These are phyloP conservation scores for Amyloporia xantha DNA, from an alignment of 768 basidiomycete species.

Conservation along the genomic window DNA sequence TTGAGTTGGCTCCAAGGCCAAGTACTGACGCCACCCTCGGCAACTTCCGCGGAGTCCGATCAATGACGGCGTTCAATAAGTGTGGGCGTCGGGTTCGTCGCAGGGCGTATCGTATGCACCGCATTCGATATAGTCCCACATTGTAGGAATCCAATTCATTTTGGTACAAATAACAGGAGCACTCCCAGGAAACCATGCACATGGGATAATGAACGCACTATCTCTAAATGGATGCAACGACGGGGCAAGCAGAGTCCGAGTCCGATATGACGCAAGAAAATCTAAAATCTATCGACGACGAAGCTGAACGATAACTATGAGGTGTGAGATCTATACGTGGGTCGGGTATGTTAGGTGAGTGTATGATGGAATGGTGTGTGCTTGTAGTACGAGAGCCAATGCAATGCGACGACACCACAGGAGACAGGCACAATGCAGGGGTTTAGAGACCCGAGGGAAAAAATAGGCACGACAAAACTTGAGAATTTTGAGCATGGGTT, in stretches of 20 bases:
- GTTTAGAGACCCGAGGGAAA: not conserved
- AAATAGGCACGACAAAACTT: not conserved
- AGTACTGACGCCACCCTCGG: no score
- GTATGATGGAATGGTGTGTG: not conserved
- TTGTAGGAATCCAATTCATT: no score
- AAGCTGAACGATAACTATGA: not conserved
- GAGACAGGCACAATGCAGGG: not conserved
- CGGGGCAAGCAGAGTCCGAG: no score
- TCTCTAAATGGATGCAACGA: not conserved
- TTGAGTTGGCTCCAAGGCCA: no score
- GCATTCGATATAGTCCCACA: no score
- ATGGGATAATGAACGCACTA: not conserved
- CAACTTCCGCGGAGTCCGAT: no score
- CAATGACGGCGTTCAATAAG: no score
- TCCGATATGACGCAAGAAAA: not conserved
- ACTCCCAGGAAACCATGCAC: no score
- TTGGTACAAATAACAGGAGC: no score
- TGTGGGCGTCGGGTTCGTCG: no score
- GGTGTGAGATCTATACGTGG: not conserved
- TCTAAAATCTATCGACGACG: not conserved
- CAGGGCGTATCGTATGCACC: no score
- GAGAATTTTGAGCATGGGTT: constrained; percentile 3
- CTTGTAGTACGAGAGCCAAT: not conserved
- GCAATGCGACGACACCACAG: not conserved
- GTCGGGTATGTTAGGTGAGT: not conserved